Evolutionary conservation across 768 basidiomycete genomes (phyloP), one percentile per base, ranked within the genome.

Genomic region (Lenzites betulinus): DNA sequence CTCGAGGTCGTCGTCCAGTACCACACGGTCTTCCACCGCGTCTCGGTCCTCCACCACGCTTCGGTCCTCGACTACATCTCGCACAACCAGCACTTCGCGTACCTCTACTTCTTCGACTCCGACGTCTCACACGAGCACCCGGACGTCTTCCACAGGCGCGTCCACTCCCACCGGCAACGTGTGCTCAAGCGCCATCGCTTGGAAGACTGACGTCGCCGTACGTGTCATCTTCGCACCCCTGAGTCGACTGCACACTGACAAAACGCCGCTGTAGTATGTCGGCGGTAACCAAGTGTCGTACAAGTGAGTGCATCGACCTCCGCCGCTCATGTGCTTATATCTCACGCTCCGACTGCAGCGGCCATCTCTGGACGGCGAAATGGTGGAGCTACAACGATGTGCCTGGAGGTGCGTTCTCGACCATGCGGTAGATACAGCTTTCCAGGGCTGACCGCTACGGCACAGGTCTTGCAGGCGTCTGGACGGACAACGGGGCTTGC

Each of bases 311-410:
- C 23, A 23, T 33, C 4, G 1, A 16, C 16, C 22, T 33, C 39
- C n/a, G 23, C 18, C 22, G 39, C 25, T 38, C 15, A 12, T 13
- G 18, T 22, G 7, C 25, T 39, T n/a, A 12, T 30, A 12, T 18
- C 47, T 41, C 20, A 49, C 36, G 25, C 36, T n/a, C n/a, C n/a
- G 42, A 64, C n/a, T 64, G 60, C 58, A 63, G 62, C 46, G 68
- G 68, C 22, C 62, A 69, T 49, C 67, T 69, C 25, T 69, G 66
- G 67, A 69, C 68, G 18, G 70, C 70, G 35, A 71, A 68, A 39
- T 69, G 67, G 68, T 71, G 68, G 68, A 67, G 66, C 59, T 69
- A 69, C 64, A 69, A 60, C 26, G 68, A 69, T 36, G 53, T 59
- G 2, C 70, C 70, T 22, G 70, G 70, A 62, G 70, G 69, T 67